Percentiles rank a stretch among this genome's conserved stretches.
Conservation (phyloP, 805 yeast genomes). For the Yarrowia sp. region DNA sequence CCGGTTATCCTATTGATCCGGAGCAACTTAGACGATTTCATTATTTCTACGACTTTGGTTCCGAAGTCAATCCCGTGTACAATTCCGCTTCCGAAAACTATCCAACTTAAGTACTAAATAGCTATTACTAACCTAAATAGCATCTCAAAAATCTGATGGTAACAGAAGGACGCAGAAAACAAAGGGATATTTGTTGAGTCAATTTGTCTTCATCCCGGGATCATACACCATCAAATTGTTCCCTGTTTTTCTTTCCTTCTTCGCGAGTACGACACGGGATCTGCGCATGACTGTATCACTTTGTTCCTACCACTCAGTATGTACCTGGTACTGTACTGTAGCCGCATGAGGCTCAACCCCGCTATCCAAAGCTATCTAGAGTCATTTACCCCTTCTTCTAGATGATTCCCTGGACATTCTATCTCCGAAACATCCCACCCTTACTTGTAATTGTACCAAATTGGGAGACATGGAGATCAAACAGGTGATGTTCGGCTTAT, state of each 20-base stretch:
- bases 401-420: neutral
- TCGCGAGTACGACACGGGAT: neutral
- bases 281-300: neutral
- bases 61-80: neutral
- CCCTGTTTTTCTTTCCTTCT: neutral
- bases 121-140: neutral
- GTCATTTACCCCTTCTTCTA: neutral
- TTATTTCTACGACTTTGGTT: neutral
- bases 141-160: neutral
- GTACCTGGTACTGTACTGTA: too few relatives aligned
- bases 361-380: too few relatives aligned
- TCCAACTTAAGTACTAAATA: neutral
- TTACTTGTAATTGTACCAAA: neutral
- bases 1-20: neutral
- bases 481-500: neutral
- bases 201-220: too few relatives aligned
- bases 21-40: neutral
- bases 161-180: neutral
- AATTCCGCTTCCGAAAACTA: neutral
- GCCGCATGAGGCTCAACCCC: slow-evolving; percentile 1
- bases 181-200: neutral
- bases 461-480: neutral
- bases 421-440: neutral
- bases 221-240: neutral
- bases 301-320: too few relatives aligned